Evolutionary conservation across 768 basidiomycete genomes (phyloP), one percentile per base, ranked within the genome.

Genomic region (Cytidiella melzeri): DNA sequence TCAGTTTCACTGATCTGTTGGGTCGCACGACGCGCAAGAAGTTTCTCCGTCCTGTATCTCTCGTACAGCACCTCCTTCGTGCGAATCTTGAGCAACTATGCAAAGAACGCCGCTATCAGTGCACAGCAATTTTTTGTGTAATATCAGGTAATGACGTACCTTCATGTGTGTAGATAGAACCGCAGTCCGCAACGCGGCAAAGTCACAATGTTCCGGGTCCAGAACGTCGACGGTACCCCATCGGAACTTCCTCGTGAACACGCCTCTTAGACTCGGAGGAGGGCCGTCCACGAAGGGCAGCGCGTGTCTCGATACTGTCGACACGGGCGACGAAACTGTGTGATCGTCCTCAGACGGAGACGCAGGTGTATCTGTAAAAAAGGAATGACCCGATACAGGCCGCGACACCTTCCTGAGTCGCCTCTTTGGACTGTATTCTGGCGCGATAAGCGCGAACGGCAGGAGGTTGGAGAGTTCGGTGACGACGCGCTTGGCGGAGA

Each of bases 31-130:
- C 88, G 78, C 40, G 87, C 89, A 18, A 93, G 79, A 48, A 93
- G 77, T 67, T 92, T 92, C 71, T 92, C 91, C 1, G 90, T 93
- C 61, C 94, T 76, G 67, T 85, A 97, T 59, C 84, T 84, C 73
- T 97, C 94, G 65, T 97, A 97, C 67, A 94, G 68, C 49, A 92
- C 87, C 64, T 95, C 89, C 58, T 84, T 84, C 26, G 92, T 94
- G 50, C 81, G 82, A 40, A 73, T 79, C 69, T 90, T 92, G 52
- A 95, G 73, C 59, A 86, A 73, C 89, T 92, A 62, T 20, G 30
- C 13, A 20, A 50, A 41, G 41, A 25, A 15, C 43, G 36, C 41
- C 27, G 43, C 2, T 25, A 36, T 34, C n/a, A 15, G 18, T 10
- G 12, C 13, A 12, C 20, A 21, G 45, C n/a, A n/a, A n/a, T n/a